Conservation (phyloP, 768 basidiomycete genomes). For the Lactarius sp. region DNA sequence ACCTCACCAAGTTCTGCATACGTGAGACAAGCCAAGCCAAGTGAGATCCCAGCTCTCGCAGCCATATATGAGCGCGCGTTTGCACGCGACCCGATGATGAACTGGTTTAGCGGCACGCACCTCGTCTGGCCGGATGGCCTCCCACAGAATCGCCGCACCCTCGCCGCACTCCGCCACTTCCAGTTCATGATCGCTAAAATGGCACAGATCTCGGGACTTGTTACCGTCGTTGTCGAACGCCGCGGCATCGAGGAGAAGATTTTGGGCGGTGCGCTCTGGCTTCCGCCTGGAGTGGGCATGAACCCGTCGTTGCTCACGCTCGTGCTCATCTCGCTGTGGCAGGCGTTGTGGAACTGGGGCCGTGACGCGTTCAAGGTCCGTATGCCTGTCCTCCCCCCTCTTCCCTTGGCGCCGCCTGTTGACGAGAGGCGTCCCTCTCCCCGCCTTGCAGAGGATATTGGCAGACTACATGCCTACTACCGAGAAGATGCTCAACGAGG, state of each 20-base stretch:
- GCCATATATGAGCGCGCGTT: slow-evolving; percentile 25
- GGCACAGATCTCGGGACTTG: neutral
- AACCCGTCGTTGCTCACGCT: slow-evolving; percentile 16
- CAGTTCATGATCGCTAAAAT: slow-evolving; percentile 20
- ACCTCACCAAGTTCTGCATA: neutral
- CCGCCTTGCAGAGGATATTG: neutral
- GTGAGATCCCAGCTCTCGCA: slow-evolving; percentile 18
- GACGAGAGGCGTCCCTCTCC: too few relatives aligned
- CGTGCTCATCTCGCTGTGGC: slow-evolving; percentile 20
- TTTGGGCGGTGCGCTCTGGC: slow-evolving; percentile 25
- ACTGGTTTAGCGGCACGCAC: slow-evolving; percentile 25
- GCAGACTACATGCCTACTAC: slow-evolving; percentile 16
- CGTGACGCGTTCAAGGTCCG: slow-evolving; percentile 20
- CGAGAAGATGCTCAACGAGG: slow-evolving; percentile 13
- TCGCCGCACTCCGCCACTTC: slow-evolving; percentile 20
- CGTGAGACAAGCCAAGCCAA: slow-evolving; percentile 2
- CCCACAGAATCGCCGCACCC: neutral
- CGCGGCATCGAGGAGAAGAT: slow-evolving; percentile 19
- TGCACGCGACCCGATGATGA: slow-evolving; percentile 26
- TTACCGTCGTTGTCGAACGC: slow-evolving; percentile 21
- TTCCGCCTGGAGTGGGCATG: slow-evolving; percentile 21
- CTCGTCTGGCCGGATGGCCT: neutral
- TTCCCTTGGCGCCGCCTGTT: too few relatives aligned
- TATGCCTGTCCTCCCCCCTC: neutral
- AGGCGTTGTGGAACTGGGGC: slow-evolving; percentile 22